These are phyloP conservation scores for Prunus armeniaca DNA, from an alignment of 306 rosid genomes.

Conservation along the genomic window DNA sequence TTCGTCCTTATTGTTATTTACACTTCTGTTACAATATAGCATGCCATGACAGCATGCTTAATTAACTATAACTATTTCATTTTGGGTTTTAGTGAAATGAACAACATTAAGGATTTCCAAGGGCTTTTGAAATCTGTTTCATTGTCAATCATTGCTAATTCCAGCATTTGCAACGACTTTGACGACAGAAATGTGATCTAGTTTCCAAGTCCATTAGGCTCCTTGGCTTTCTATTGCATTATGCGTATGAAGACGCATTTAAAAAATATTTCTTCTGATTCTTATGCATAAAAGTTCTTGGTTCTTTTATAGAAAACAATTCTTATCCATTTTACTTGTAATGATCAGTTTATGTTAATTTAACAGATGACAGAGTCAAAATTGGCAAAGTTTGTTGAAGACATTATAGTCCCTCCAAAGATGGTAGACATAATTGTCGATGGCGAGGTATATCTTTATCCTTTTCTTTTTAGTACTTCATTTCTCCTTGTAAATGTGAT, in stretches of 20 bases:
- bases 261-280: neutral
- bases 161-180: neutral
- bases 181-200: neutral
- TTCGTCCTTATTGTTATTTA: neutral
- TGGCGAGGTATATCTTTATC: slow-evolving; percentile 66
- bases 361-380: slow-evolving; percentile 89
- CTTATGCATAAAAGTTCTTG: neutral
- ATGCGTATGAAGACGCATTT: neutral
- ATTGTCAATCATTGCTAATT: neutral
- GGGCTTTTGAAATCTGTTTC: neutral
- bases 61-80: neutral
- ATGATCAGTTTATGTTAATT: slow-evolving; percentile 19
- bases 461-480: neutral
- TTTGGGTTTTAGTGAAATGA: neutral
- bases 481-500: slow-evolving; percentile 6
- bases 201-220: neutral
- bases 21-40: neutral
- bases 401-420: slow-evolving; percentile 93
- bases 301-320: too few relatives aligned
- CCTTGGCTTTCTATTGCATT: neutral
- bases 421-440: slow-evolving; percentile 90
- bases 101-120: neutral
- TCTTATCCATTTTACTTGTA: slow-evolving; percentile 20
- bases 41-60: neutral
- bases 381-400: slow-evolving; percentile 94